Percentiles rank a stretch among this genome's conserved stretches.
Conservation (phyloP, 2,329 filamentous ascomycete species). For the Aspergillus brasiliensis region DNA sequence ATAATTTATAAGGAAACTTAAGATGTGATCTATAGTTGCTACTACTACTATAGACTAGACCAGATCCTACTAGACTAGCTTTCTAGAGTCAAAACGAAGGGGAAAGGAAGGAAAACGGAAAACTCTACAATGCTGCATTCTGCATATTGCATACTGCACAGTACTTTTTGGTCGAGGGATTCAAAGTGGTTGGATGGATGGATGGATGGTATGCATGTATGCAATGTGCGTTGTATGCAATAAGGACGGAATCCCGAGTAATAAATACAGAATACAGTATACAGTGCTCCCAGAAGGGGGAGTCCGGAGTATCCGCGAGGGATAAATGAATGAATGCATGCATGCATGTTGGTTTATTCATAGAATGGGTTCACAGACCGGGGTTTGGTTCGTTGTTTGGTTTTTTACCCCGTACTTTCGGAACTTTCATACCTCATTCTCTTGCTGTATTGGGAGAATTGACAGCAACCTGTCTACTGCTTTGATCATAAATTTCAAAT, state of each 20-base stretch:
- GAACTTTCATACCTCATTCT: background rate
- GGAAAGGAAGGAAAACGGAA: too few species aligned
- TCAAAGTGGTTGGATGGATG: background rate
- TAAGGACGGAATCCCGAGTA: too few species aligned
- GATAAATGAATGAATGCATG: background rate
- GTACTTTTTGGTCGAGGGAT: too few species aligned
- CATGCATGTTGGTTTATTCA: background rate
- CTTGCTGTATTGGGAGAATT: background rate
- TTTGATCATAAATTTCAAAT: constrained; percentile 20
- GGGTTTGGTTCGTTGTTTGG: background rate
- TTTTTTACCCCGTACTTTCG: too few species aligned
- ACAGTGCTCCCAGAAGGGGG: background rate
- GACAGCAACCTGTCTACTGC: background rate
- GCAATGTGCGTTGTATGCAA: background rate
- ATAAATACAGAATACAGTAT: background rate
- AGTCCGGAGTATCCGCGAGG: background rate
- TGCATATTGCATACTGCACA: too few species aligned
- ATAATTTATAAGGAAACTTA: too few species aligned
- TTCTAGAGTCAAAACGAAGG: too few species aligned
- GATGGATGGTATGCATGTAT: background rate
- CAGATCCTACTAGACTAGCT: too few species aligned
- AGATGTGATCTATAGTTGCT: too few species aligned
- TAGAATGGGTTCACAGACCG: background rate
- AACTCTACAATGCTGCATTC: too few species aligned
- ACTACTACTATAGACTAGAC: too few species aligned